phyloP scores from a whole-genome alignment of 2,329 filamentous ascomycete genomes.

The Neocucurbitaria cava region DNA sequence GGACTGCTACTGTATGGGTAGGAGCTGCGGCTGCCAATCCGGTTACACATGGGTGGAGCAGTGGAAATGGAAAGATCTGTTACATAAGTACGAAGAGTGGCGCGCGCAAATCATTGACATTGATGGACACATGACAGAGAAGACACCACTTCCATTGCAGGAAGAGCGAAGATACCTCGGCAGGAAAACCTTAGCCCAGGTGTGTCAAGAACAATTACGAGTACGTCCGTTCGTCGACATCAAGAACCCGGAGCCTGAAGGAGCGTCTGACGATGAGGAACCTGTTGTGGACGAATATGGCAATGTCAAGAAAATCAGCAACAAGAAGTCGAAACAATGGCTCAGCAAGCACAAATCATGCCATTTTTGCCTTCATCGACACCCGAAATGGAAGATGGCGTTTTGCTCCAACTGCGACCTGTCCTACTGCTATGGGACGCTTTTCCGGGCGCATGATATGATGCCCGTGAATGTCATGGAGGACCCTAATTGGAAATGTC shows the following conservation, averaged over 20 bases:
- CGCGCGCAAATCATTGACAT: conserved; percentile 77
- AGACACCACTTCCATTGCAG: conserved; percentile 73
- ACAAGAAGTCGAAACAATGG: conserved; percentile 61
- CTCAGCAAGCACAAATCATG: conserved; percentile 65
- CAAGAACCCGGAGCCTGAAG: conserved; percentile 63
- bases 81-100: conserved; percentile 82
- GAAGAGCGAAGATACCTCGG: conserved; percentile 70
- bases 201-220: conserved; percentile 90
- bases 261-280: conserved; percentile 57
- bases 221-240: conserved; percentile 83
- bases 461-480: conserved; percentile 85
- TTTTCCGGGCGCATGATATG: conserved; percentile 90
- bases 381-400: conserved; percentile 85
- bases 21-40: conserved; percentile 89
- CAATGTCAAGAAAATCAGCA: conserved; percentile 68
- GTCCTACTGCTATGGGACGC: conserved; percentile 89
- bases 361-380: conserved; percentile 82
- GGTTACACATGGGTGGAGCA: conserved; percentile 91
- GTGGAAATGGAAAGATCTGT: conserved; percentile 82
- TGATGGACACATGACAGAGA: conserved; percentile 68
- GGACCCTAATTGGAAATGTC: conserved; percentile 84
- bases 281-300: conserved; percentile 70
- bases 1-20: conserved; percentile 98
- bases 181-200: conserved; percentile 84
- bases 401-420: conserved; percentile 78